A percentile compares a stretch with the other conserved stretches of the same genome.
phyloP scores from a whole-genome alignment of 148 eudicot species.

The Tetragonia tetragonoides region DNA sequence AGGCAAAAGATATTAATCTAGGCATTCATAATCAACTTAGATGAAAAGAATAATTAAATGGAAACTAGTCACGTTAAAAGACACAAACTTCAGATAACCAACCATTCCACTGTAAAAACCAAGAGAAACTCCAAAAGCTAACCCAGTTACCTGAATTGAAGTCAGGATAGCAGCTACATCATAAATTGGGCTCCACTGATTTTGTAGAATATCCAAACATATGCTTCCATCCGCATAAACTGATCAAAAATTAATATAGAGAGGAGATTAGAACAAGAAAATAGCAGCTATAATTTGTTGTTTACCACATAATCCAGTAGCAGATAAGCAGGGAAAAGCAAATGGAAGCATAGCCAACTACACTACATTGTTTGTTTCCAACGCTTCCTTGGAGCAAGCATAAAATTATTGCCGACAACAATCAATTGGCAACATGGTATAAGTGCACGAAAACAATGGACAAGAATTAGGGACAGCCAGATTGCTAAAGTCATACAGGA shows the following conservation, averaged over 20 bases:
- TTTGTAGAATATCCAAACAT: conserved; percentile 81
- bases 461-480: not conserved
- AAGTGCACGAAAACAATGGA: not conserved
- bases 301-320: not conserved
- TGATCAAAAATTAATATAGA: conserved; percentile 28
- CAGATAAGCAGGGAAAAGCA: conserved; percentile 4
- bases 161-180: conserved; percentile 86
- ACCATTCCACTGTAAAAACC: not conserved
- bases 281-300: not conserved
- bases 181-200: conserved; percentile 89
- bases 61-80: not conserved
- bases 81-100: not conserved
- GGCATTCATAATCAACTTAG: not conserved
- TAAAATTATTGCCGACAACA: not conserved
- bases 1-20: not conserved
- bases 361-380: not conserved
- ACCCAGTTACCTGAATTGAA: conserved; percentile 57
- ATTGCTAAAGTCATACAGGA: not conserved
- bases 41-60: not conserved
- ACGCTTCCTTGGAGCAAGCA: not conserved
- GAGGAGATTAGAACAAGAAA: not conserved
- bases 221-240: conserved; percentile 90
- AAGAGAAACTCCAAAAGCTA: not conserved
- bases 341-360: not conserved
- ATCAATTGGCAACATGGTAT: not conserved